Conservation (phyloP, 75 land plant genomes). For the Picea sitchensis region DNA sequence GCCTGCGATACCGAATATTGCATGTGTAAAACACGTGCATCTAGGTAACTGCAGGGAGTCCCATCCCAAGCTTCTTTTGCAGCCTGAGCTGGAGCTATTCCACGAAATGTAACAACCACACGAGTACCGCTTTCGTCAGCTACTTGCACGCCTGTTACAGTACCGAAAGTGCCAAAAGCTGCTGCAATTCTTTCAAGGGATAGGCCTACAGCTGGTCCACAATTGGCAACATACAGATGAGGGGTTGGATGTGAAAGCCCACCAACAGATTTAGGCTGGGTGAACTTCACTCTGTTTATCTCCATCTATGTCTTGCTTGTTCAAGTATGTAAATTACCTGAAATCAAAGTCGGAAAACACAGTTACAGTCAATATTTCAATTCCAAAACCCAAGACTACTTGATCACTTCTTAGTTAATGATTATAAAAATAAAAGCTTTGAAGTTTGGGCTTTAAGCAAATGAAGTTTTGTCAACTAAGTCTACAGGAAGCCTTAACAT, state of each 20-base stretch:
- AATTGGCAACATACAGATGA: constrained; percentile 90
- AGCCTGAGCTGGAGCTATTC: constrained; percentile 38
- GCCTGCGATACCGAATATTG: constrained; percentile 52
- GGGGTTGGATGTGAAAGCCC: constrained; percentile 25
- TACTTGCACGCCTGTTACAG: constrained; percentile 44
- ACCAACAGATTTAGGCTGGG: constrained; percentile 10
- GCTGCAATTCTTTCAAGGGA: constrained; percentile 38
- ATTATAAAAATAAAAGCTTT: too few species aligned
- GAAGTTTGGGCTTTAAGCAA: too few species aligned
- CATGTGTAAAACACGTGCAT: constrained; percentile 59
- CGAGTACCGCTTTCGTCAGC: constrained; percentile 85
- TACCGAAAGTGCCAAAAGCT: constrained; percentile 60
- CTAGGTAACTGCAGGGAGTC: constrained; percentile 48
- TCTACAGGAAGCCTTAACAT: too few species aligned
- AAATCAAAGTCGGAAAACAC: too few species aligned
- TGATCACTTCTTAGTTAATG: too few species aligned
- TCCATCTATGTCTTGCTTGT: not conserved
- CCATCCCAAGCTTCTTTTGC: constrained; percentile 59
- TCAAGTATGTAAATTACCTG: too few species aligned
- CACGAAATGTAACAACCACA: constrained; percentile 63
- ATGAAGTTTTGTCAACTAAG: too few species aligned
- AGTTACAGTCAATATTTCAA: too few species aligned
- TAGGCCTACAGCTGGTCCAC: constrained; percentile 87
- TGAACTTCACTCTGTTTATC: constrained; percentile 10
- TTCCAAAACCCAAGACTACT: too few species aligned